Conservation (phyloP, 257 asterid species). For the Nicotiana tomentosiformis region DNA sequence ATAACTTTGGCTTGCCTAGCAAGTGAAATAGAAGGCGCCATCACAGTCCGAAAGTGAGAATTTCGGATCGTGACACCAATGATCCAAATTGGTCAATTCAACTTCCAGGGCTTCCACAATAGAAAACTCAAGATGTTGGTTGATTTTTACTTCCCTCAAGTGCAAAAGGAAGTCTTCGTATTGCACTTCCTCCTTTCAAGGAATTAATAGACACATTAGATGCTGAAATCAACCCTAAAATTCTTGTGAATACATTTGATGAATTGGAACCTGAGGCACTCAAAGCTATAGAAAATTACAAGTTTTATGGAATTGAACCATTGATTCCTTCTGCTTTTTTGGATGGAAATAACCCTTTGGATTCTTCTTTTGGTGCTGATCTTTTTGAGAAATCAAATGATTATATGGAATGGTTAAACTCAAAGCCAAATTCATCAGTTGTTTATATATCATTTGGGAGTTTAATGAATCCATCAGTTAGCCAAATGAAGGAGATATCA, state of each 20-base stretch:
- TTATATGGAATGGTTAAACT: conserved; percentile 25
- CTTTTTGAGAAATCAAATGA: conserved; percentile 12
- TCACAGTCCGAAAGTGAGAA: too few species aligned
- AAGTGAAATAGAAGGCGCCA: too few species aligned
- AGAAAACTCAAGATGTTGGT: conserved; percentile 20
- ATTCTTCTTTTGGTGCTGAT: conserved; percentile 14
- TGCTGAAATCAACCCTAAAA: conserved; percentile 3
- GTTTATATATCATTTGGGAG: conserved; percentile 34
- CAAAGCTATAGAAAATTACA: conserved; percentile 17
- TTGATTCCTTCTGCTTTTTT: conserved; percentile 21
- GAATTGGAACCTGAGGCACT: conserved; percentile 19
- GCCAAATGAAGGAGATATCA: conserved; percentile 24
- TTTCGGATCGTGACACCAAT: background rate
- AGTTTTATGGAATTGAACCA: conserved; percentile 32
- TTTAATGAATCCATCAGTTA: conserved; percentile 4
- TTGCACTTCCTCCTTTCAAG: conserved; percentile 8
- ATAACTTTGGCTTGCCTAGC: too few species aligned
- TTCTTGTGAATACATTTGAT: conserved; percentile 26
- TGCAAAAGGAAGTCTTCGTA: background rate
- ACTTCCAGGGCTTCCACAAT: conserved; percentile 1
- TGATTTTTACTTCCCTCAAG: conserved; percentile 29
- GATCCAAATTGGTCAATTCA: conserved; percentile 19
- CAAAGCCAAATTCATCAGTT: conserved; percentile 20
- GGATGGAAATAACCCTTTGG: conserved; percentile 12
- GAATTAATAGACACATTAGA: conserved; percentile 21